Evolutionary conservation across 495 filamentous ascomycete species (phyloP).

Genomic region (Glonium stellatum): DNA sequence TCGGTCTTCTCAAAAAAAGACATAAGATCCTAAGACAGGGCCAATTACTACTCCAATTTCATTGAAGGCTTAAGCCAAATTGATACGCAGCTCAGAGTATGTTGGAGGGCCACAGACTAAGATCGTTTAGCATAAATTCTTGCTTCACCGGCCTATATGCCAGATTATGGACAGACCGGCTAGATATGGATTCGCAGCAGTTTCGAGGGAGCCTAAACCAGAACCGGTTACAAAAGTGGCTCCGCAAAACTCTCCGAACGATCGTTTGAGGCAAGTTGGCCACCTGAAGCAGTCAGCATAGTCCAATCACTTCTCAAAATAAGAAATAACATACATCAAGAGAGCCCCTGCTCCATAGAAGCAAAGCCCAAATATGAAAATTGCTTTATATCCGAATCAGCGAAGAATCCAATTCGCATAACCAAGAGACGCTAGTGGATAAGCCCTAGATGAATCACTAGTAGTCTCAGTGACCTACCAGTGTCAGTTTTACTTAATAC

Average conservation of each 20-base stretch:
- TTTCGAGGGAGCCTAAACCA: constrained; percentile 50
- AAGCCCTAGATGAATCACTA: neutral
- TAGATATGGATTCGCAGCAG: constrained; percentile 52
- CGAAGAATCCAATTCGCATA: constrained; percentile 43
- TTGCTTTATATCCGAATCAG: constrained; percentile 47
- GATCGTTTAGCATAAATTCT: neutral
- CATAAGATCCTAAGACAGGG: constrained; percentile 59
- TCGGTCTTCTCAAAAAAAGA: constrained; percentile 54
- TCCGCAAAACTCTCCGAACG: constrained; percentile 53
- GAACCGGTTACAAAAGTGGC: constrained; percentile 53
- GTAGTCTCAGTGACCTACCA: neutral
- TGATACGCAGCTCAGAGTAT: too few species aligned
- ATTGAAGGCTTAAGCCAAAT: too few species aligned
- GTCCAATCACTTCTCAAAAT: neutral
- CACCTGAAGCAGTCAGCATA: neutral
- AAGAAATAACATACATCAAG: neutral
- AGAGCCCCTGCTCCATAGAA: constrained; percentile 33
- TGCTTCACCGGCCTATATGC: neutral
- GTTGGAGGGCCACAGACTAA: constrained; percentile 23
- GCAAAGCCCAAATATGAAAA: constrained; percentile 47
- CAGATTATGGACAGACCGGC: constrained; percentile 31
- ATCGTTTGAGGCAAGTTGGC: neutral
- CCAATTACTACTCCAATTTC: constrained; percentile 59
- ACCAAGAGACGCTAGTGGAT: constrained; percentile 5
- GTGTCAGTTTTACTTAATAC: constrained; percentile 7